phyloP scores from a whole-genome alignment of 257 asterid genomes.

The Forsythia viridissima region DNA sequence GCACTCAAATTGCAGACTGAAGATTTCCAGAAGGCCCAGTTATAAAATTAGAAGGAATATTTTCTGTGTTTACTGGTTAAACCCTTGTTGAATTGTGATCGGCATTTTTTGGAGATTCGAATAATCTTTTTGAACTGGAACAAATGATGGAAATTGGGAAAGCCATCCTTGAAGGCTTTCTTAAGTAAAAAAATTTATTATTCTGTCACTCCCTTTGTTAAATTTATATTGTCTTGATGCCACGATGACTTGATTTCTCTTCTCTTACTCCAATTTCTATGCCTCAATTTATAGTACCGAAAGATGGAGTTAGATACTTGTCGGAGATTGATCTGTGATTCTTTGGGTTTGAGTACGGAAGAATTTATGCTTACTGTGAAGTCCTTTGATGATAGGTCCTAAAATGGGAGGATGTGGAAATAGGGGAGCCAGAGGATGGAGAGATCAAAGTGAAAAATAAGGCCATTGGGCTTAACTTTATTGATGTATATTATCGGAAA shows the following conservation, averaged over 20 bases:
- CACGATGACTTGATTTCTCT: not conserved
- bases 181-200: not conserved
- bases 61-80: not conserved
- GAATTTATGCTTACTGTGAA: not conserved
- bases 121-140: not conserved
- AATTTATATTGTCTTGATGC: not conserved
- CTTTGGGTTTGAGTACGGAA: not conserved
- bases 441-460: conserved; percentile 81
- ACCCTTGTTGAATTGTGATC: not conserved
- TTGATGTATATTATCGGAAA: conserved; percentile 79
- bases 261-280: not conserved
- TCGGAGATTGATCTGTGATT: conserved; percentile 1
- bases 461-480: conserved; percentile 93
- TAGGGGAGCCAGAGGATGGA: conserved; percentile 96
- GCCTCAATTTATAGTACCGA: not conserved
- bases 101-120: not conserved
- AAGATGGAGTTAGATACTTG: not conserved
- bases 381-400: conserved; percentile 51
- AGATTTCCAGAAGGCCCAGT: not conserved
- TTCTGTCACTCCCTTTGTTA: not conserved
- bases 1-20: not conserved
- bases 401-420: conserved; percentile 94
- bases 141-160: too few species aligned
- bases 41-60: not conserved
- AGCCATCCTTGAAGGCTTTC: not conserved